Evolutionary conservation across 768 basidiomycete species (phyloP), one percentile per base, ranked within the genome.

Genomic region (Pulveroboletus frians): DNA sequence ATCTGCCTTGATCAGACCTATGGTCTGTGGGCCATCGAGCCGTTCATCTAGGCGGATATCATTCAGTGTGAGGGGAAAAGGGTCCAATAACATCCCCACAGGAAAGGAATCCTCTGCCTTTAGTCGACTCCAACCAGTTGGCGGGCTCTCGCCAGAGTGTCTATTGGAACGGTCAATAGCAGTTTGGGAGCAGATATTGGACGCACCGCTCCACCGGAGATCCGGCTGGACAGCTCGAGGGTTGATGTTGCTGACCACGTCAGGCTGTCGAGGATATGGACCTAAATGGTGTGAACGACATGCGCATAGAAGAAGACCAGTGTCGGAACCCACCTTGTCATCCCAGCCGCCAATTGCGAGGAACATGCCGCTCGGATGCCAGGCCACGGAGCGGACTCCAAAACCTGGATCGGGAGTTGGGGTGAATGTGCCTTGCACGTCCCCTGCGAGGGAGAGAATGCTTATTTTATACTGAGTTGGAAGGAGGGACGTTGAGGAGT

Each of bases 331-430:
- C 47, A 87, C 91, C 69, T 86, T 90, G 58, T 93, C 91, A 67
- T 94, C 92, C 81, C 86, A 93, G 10, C 93, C 93, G 11, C 81
- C 84, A 0, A 93, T 74, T 2, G 84, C 87, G 9, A 96, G 70
- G 63, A 88, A 93, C 60, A 79, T 73, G 5, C 92, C 90, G 47
- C 74, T 85, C 4, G 92, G 93, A 67, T 93, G 89, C 93, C 93
- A 97, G 17, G 78, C 70, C 1, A 85, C 83, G 50, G 71, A 73
- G 9, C 91, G 79, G 37, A 96, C 81, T 6, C 93, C 93, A 48
- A 93, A 79, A 14, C 85, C 89, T 23, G 89, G 87, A 66, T 95
- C 91, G 23, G 79, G 76, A 30, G 75, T 76, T 3, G 89, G 89
- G 17, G 73, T 73, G 62, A 90, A 92, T 10, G 80, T 76, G 15